Evolutionary conservation across 75 land plant genomes (phyloP), one percentile per base, ranked within the genome.

Genomic region (Pinus albicaulis): DNA sequence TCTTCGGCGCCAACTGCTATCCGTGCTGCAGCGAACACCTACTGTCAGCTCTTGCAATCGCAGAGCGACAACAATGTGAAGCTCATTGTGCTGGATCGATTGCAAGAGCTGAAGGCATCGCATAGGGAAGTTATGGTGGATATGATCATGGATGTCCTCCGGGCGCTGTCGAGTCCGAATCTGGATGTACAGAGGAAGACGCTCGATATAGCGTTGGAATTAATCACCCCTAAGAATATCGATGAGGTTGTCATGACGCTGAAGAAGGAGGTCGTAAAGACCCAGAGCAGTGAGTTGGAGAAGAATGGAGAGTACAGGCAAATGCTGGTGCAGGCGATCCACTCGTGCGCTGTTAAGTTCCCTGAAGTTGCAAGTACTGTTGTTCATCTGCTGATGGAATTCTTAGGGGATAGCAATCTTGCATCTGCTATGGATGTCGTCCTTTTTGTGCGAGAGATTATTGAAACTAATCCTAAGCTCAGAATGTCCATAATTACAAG

Each of bases 31-130:
- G 98, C 96, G 16, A 88, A 81, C 59, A 91, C 93, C 58, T 95
- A 95, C 62, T 95, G 96, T 78, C 98, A 95, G 82, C 96, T 95
- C 23, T 82, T 95, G 14, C 76, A 79, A 0, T 95, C 96, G 4
- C 96, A 93, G 76, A 93, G 98, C 75, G 98, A 95, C 76, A 89
- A 95, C 86, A 95, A 95, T 84, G 98, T 93, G 72, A 93, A 95
- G 85, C 93, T 95, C 36, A 95, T 95, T 71, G 85, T 95, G 17
- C 83, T 95, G 13, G 98, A 95, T 74, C 80, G 93, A 71, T 78
- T 95, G 31, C 90, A 87, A 58, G 98, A 95, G 84, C 96, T 95
- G 31, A 90, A 85, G 77, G 57, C 86, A 57, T 82, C 87, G 0
- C 97, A 93, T 65, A 82, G 87, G 56, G 98, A 95, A 6, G 83